Base-by-base conservation (phyloP, 2,329 filamentous ascomycete genomes). In the Stachybotrys chlorohalonatus region DNA sequence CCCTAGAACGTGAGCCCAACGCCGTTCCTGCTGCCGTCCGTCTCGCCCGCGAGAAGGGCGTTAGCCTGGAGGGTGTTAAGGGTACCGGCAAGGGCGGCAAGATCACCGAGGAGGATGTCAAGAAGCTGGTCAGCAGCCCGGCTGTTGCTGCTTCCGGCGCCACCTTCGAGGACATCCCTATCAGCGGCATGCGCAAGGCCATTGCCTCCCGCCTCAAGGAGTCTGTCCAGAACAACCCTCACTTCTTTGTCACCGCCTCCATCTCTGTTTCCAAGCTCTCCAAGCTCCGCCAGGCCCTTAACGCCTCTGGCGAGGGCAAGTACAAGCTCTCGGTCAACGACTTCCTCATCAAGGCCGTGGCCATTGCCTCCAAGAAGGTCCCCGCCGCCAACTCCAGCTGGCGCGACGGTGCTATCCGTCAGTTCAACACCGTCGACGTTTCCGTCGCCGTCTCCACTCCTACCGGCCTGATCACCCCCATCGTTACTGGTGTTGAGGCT, bases 281-380 rank as follows among this genome's bases (percentile, higher is more conserved):
- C 67, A 97, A 96, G 81, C 91, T 99, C 65, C 91, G 94, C 67
- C 84, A 90, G 75, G 91, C 93, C 56, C 84, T 99, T 63, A 99
- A 99, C 78, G 83, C 85, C 69, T 86, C 89, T 11, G 80, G 90
- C 51, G 87, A 96, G 59, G 94, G 93, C 76, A 86, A 91, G 75
- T 99, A 96, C 84, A 99, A 96, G 84, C 89, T 99, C 56, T 96
- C 92, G n/a, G 90, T 99, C 76, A 99, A 99, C 76, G 94, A 99
- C 76, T 96, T 99, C 82, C 81, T 99, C 60, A 90, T 99, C 82
- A 99, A 99, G 84, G 94, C 93, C 63, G 89, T 93, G 56, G 89
- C 84, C 56, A 79, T 89, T 59, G 94, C 94, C 58, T 90, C 87
- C 70, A 87, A 87, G 77, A 96, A 96, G 83, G 92, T 97, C 51